These are phyloP conservation scores for Nemania abortiva DNA, from an alignment of 2,329 filamentous ascomycete species.

Conservation along the genomic window DNA sequence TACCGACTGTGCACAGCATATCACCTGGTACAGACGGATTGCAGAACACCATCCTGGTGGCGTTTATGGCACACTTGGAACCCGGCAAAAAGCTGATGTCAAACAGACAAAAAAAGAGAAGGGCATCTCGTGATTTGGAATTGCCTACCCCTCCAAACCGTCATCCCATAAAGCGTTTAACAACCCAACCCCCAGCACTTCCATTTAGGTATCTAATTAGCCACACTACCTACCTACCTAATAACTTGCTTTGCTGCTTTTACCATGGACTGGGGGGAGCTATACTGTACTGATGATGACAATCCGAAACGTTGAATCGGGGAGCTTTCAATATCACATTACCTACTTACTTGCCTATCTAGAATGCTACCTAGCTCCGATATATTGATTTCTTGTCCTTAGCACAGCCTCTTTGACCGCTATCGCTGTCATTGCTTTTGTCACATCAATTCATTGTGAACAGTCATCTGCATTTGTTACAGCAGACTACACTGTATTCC, in stretches of 20 bases:
- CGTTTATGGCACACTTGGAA: background rate
- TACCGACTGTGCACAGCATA: background rate
- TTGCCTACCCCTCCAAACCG: constrained; percentile 35
- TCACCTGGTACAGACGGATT: background rate
- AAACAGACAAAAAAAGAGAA: background rate
- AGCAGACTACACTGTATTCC: background rate
- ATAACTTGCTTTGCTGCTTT: background rate
- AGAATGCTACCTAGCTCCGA: constrained; percentile 15
- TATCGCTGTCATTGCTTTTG: background rate
- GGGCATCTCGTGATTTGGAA: constrained; percentile 31
- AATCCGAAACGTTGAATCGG: background rate
- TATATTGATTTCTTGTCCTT: constrained; percentile 21
- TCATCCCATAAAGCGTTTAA: constrained; percentile 12
- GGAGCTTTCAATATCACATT: background rate
- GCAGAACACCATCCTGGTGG: background rate
- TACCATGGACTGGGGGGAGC: background rate
- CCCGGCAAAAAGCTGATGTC: background rate
- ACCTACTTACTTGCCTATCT: background rate
- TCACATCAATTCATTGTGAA: constrained; percentile 5
- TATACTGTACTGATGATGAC: background rate
- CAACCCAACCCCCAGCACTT: background rate
- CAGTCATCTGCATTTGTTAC: background rate
- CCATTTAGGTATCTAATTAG: background rate
- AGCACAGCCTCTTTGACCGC: constrained; percentile 26
- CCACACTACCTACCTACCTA: background rate